Evolutionary conservation across 1,284 basidiomycete genomes (phyloP), one percentile per base, ranked within the genome.

Genomic region (Rhodotorula sp.): DNA sequence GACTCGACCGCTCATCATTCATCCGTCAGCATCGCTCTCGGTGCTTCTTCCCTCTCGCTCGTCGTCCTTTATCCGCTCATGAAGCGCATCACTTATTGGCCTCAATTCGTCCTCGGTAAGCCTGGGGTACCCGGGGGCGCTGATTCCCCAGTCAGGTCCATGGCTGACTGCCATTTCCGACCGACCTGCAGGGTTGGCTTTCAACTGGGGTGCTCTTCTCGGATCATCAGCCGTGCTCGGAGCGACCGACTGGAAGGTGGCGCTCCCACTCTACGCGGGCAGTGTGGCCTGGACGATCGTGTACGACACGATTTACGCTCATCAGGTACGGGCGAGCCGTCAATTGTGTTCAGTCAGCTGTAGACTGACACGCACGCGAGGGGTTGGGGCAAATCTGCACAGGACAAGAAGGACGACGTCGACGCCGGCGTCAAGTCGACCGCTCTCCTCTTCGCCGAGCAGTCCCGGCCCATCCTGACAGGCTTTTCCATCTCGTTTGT

Each of bases 221-320:
- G 97, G 97, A 45, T 99, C 95, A 90, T 94, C 95, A 0, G 95
- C 97, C 1, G 88, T 98, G 1, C 88, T 91, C 0, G 93, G 92
- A 0, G 78, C 85, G 0, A 89, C 90, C 12, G 85, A 97, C 78
- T 97, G 94, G 94, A 80, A 80, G 12, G 87, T 95, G 52, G 90
- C 90, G 56, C 82, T 92, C 16, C 94, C 97, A 3, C 85, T 99
- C 23, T 99, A 99, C 79, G 88, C 89, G 0, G 93, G 95, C 5
- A 91, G 91, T 12, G 84, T 94, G 48, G 88, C 88, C 77, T 99
- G 95, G 93, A 97, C 95, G 62, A 86, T 99, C 66, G 91, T 95
- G 1, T 99, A 99, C 79, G 97, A 99, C 79, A 97, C 90, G 62
- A 95, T 99, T 76, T 99, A 99, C 79, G 97, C 97, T 3, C 97